Base-by-base conservation (phyloP, 2,329 filamentous ascomycete genomes). In the Calycina herbarum region DNA sequence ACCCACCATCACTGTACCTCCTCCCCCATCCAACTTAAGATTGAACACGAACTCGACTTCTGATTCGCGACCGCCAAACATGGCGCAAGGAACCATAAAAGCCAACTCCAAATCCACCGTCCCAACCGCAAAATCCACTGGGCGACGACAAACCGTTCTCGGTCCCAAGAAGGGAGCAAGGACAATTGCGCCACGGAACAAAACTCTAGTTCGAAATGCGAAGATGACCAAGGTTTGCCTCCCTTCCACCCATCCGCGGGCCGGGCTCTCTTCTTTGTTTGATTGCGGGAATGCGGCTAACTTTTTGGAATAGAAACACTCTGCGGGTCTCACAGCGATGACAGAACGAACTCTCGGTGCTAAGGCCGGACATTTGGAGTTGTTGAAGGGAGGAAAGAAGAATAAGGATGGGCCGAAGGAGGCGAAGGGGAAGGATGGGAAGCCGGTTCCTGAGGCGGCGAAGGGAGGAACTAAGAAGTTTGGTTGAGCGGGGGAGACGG, bases 351-450 rank as follows among this genome's bases (percentile, higher is more conserved):
- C 82, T 68, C 80, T 92, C 10, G 89, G 88, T 13, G 80, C 86
- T 67, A 86, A 86, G 73, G 89, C 88, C 5, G 89, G 89, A 15
- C 89, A 92, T 81, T 73, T 92, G 73, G 89, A 92, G 76, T 74
- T 92, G 73, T 76, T 92, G 73, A 82, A 82, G 65, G 87, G 88
- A 2, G 88, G 87, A 13, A 90, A 89, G 82, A 89, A 85, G 77
- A 82, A 85, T 67, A 81, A 77, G 71, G 79, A 79, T 71, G 72
- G 69, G 66, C 31, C 31, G 29, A 76, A 75, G 69, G 75, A 76
- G 64, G 75, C 72, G 48, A 76, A 77, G 69, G 74, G 71, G 45
- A 76, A 76, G 67, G 77, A 73, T 38, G 35, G 74, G 62, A 73
- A 73, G 66, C 78, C 80, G n/a, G 70, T 61, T 33, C 31, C 67